These are phyloP conservation scores for Botrytis sinoallii DNA, from an alignment of 2,329 filamentous ascomycete genomes.

Conservation along the genomic window DNA sequence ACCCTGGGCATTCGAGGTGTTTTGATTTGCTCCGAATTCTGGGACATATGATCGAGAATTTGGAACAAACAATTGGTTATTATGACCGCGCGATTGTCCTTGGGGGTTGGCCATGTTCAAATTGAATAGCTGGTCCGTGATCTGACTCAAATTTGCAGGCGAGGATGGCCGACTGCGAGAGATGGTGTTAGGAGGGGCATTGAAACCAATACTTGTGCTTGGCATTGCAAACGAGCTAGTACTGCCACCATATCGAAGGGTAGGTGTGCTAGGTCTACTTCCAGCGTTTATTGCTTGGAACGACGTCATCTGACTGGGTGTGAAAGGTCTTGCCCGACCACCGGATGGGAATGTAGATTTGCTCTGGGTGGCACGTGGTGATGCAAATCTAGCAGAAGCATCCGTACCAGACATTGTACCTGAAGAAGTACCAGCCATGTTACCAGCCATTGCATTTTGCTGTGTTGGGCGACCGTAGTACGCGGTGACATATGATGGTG, in stretches of 20 bases:
- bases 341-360: conserved; percentile 7
- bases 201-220: conserved; percentile 7
- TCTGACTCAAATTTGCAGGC: conserved; percentile 7
- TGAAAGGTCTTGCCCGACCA: conserved; percentile 17
- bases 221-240: conserved; percentile 3
- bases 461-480: conserved; percentile 12
- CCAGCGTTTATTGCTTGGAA: conserved; percentile 8
- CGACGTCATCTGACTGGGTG: conserved; percentile 8
- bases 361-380: conserved; percentile 9
- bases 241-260: conserved; percentile 4
- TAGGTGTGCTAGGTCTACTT: conserved; percentile 13
- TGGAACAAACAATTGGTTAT: conserved; percentile 12
- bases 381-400: neutral
- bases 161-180: conserved; percentile 15
- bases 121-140: neutral
- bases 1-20: neutral
- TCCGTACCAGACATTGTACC: neutral
- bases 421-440: neutral
- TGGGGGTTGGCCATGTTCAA: neutral
- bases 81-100: neutral
- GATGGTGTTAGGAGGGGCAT: conserved; percentile 10
- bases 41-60: neutral
- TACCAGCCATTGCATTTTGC: neutral
- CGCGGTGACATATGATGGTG: conserved; percentile 1
- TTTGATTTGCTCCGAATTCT: neutral